Evolutionary conservation across 352 stramenopile species (phyloP).

Genomic region (Saprolegnia parasitica): DNA sequence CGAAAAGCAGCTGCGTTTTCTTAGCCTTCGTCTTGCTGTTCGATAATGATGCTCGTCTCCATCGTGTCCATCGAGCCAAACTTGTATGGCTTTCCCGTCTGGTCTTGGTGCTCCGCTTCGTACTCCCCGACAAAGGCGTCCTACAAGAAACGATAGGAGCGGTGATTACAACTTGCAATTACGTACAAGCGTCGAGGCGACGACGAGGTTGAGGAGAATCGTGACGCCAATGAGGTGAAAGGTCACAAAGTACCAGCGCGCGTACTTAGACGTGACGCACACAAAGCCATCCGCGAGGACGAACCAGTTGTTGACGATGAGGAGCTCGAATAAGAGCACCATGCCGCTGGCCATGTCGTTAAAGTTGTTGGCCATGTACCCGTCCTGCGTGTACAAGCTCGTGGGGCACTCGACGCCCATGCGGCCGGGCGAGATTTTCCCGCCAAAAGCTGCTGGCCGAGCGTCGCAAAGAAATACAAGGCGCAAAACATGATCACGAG

Average conservation of each 20-base stretch:
- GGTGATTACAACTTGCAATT: not conserved
- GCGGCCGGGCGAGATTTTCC: conserved; percentile 21
- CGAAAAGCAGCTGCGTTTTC: not conserved
- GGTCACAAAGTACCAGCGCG: conserved; percentile 62
- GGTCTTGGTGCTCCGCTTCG: conserved; percentile 20
- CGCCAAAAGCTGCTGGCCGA: conserved; percentile 34
- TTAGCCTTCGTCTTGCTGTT: not conserved
- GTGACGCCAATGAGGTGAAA: conserved; percentile 69
- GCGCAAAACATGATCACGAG: conserved; percentile 31
- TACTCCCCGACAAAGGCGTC: conserved; percentile 29
- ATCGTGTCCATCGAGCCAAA: conserved; percentile 14
- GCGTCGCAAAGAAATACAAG: conserved; percentile 35
- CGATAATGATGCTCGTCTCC: conserved; percentile 8
- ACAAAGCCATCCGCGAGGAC: conserved; percentile 61
- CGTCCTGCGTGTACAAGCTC: conserved; percentile 28
- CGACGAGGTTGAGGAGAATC: conserved; percentile 64
- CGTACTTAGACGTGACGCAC: conserved; percentile 52
- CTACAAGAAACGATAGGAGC: not conserved
- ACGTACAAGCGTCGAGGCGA: conserved; percentile 39
- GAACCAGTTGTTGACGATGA: conserved; percentile 81
- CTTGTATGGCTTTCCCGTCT: not conserved
- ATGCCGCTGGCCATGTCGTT: conserved; percentile 63
- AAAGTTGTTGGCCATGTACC: conserved; percentile 78
- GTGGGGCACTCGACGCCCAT: not conserved
- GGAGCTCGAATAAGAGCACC: conserved; percentile 60